Evolutionary conservation across 768 basidiomycete species (phyloP).

Genomic region (Leccinum imitatum): DNA sequence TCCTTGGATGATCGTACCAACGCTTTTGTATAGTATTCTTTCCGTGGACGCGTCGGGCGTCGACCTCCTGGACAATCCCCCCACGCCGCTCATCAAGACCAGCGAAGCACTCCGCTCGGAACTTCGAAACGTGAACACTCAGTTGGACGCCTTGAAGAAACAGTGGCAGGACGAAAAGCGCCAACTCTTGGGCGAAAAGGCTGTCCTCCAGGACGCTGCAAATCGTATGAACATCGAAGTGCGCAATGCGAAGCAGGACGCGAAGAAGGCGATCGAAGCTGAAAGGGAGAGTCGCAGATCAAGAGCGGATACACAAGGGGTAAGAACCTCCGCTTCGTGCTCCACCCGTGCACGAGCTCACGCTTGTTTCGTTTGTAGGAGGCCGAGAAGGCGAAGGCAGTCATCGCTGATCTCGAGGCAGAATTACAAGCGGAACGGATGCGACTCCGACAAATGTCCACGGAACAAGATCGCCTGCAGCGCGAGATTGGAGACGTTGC

Average conservation of each 20-base stretch:
- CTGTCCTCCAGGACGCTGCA: slow-evolving; percentile 60
- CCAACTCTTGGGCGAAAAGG: too few species aligned
- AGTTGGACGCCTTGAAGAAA: slow-evolving; percentile 63
- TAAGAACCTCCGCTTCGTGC: slow-evolving; percentile 29
- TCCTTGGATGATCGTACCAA: slow-evolving; percentile 8
- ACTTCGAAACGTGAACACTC: slow-evolving; percentile 57
- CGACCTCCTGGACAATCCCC: slow-evolving; percentile 53
- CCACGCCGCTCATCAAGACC: slow-evolving; percentile 66
- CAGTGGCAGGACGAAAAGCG: slow-evolving; percentile 58
- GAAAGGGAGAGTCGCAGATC: slow-evolving; percentile 50
- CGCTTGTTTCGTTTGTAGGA: slow-evolving; percentile 45
- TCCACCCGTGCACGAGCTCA: slow-evolving; percentile 5
- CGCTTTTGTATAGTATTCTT: slow-evolving; percentile 40
- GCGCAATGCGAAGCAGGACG: slow-evolving; percentile 56
- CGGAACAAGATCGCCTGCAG: slow-evolving; percentile 61
- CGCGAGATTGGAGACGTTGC: slow-evolving; percentile 66
- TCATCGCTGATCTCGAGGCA: slow-evolving; percentile 67
- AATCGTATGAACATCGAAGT: slow-evolving; percentile 64
- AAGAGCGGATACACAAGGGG: slow-evolving; percentile 54
- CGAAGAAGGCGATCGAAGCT: slow-evolving; percentile 50
- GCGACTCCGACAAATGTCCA: slow-evolving; percentile 58
- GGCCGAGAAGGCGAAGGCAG: slow-evolving; percentile 61
- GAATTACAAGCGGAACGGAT: slow-evolving; percentile 71
- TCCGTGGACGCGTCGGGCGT: slow-evolving; percentile 47
- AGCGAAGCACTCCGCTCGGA: slow-evolving; percentile 63